Evolutionary conservation across 1,284 basidiomycete genomes (phyloP).

Genomic region (Ganoderma resinaceum): DNA sequence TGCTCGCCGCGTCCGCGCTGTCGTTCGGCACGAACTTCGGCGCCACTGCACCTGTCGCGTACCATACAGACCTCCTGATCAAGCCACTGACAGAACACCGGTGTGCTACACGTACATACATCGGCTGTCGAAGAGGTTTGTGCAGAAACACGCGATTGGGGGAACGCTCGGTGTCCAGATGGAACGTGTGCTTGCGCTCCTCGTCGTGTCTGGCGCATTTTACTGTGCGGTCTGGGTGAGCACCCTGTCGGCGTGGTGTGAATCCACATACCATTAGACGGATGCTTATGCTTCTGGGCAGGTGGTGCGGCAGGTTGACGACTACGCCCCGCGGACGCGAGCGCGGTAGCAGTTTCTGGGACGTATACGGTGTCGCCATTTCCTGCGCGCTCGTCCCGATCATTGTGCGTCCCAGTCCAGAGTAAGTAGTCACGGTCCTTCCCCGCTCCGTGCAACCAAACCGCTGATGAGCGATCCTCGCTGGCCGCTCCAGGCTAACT

Average conservation of each 20-base stretch:
- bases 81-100: too few relatives aligned
- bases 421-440: too few relatives aligned
- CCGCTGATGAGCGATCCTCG: too few relatives aligned
- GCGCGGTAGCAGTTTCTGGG: neutral
- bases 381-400: neutral
- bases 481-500: neutral
- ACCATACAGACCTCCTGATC: too few relatives aligned
- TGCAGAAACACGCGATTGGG: neutral
- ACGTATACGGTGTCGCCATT: neutral
- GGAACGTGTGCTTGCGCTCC: neutral
- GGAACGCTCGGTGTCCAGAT: neutral
- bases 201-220: slow-evolving; percentile 3
- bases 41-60: neutral
- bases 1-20: neutral
- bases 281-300: too few relatives aligned
- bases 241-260: too few relatives aligned
- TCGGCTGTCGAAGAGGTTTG: too few relatives aligned
- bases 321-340: neutral
- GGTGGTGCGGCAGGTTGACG: neutral
- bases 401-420: neutral
- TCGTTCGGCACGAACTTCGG: neutral
- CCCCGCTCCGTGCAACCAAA: too few relatives aligned
- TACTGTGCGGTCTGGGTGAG: neutral
- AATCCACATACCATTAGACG: too few relatives aligned
- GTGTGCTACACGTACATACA: too few relatives aligned